Conservation (phyloP, 768 basidiomycete species). For the Russula earlei region DNA sequence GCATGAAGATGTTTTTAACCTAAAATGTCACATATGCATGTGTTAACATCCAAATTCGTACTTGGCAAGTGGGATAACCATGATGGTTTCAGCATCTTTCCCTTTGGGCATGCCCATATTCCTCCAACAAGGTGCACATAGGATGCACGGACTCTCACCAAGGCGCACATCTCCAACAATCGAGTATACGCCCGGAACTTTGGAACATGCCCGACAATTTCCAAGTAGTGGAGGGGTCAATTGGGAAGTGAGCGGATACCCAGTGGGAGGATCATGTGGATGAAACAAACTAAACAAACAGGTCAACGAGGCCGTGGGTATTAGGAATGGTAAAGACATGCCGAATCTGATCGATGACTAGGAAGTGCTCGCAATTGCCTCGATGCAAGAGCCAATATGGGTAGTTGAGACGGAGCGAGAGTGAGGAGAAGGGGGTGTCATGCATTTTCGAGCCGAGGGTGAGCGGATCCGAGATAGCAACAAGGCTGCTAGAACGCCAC, state of each 20-base stretch:
- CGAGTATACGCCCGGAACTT: slow-evolving; percentile 59
- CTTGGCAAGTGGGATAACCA: slow-evolving; percentile 44
- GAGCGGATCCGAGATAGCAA: slow-evolving; percentile 29
- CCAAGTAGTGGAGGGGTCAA: slow-evolving; percentile 52
- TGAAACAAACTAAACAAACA: slow-evolving; percentile 42
- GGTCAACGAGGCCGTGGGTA: neutral
- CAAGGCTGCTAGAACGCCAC: slow-evolving; percentile 34
- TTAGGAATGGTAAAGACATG: slow-evolving; percentile 20
- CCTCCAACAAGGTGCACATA: slow-evolving; percentile 69
- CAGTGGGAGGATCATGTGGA: slow-evolving; percentile 42
- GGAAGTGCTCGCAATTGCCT: slow-evolving; percentile 75
- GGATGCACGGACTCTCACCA: slow-evolving; percentile 66
- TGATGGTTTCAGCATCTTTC: slow-evolving; percentile 30
- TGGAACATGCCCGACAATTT: slow-evolving; percentile 58
- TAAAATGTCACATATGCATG: too few species aligned
- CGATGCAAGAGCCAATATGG: slow-evolving; percentile 79
- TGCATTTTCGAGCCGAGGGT: slow-evolving; percentile 32
- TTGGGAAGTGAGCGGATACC: slow-evolving; percentile 62
- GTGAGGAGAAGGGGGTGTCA: slow-evolving; percentile 41
- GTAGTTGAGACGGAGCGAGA: slow-evolving; percentile 54
- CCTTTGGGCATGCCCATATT: slow-evolving; percentile 50
- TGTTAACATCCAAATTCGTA: slow-evolving; percentile 33
- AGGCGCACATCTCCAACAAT: slow-evolving; percentile 63
- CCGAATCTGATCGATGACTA: slow-evolving; percentile 70
- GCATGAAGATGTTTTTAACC: too few species aligned